Percentiles rank a stretch among this genome's conserved stretches.
Conservation (phyloP, 2,329 filamentous ascomycete genomes). For the Fonsecaea monophora region DNA sequence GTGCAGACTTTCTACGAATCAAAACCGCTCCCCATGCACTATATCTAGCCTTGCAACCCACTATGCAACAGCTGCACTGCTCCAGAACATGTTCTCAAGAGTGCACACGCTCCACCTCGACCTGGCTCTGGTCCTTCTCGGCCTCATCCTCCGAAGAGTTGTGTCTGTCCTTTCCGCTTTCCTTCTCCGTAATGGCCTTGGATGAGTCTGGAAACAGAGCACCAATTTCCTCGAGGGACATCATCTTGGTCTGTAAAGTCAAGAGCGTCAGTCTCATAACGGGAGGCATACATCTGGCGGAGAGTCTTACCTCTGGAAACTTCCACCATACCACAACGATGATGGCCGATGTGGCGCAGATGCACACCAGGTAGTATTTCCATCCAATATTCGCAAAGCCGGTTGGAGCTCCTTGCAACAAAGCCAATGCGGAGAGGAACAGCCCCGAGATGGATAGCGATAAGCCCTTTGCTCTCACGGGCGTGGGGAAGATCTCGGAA, state of each 20-base stretch:
- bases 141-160: not conserved
- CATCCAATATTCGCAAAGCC: constrained; percentile 45
- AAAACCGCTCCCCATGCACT: no score
- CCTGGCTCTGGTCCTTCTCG: not conserved
- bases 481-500: constrained; percentile 75
- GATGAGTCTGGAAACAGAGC: not conserved
- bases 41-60: no score
- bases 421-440: constrained; percentile 10
- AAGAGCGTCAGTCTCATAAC: not conserved
- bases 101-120: not conserved
- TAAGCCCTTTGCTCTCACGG: constrained; percentile 71
- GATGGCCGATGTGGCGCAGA: constrained; percentile 4
- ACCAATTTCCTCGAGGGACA: constrained; percentile 7
- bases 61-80: no score
- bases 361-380: constrained; percentile 43
- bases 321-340: constrained; percentile 16
- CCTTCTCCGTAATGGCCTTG: not conserved
- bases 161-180: not conserved
- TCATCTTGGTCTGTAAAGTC: constrained; percentile 4
- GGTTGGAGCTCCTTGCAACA: constrained; percentile 40
- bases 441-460: constrained; percentile 24
- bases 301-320: constrained; percentile 37
- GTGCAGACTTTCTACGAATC: no score
- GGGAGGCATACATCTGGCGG: not conserved
- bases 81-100: not conserved